Evolutionary conservation across 805 yeast genomes (phyloP), one percentile per base, ranked within the genome.

Genomic region (Candida xiaguanensis): DNA sequence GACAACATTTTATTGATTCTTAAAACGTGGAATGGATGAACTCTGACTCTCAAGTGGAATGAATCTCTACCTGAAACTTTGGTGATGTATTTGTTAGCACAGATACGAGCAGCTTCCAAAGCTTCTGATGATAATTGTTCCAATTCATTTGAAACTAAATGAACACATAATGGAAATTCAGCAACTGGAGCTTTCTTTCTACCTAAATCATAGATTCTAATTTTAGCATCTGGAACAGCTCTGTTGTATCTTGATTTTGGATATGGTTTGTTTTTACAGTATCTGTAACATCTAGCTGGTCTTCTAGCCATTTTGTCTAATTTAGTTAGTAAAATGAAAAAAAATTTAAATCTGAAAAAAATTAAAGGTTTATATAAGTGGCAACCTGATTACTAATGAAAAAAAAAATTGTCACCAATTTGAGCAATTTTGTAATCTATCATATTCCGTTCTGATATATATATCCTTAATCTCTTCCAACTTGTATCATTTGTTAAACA

Each of bases 251-350:
- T 90, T 67, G 98, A 90, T 84, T 93, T 93, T 80, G 99, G 99
- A 86, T 82, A 93, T 68, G 99, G 99, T 83, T 93, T 93, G 95
- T 93, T 93, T 87, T 93, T 93, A 86, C 96, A 95, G 95, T 91
- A 93, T 82, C 99, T 89, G 96, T 93, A 93, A 82, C 99, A 93
- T 85, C 98, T 88, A 83, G 99, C 99, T 77, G 99, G 99, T 85
- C 98, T 91, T 81, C 98, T 89, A 75, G 98, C 97, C 98, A 91
- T 91, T 72, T 83, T 86, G 80, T 17, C n/a, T 45, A 34, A 24
- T 36, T 9, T 13, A 5, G 38, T 35, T 35, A 27, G 31, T 35
- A 35, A 27, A 16, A 16, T 9, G 9, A 30, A 30, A 23, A 32
- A 32, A 31, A 31, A 9, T 5, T 19, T 20, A n/a, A 20, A 6